These are phyloP conservation scores for Endoconidiophora laricicola DNA, from an alignment of 2,329 filamentous ascomycete species.

Conservation along the genomic window DNA sequence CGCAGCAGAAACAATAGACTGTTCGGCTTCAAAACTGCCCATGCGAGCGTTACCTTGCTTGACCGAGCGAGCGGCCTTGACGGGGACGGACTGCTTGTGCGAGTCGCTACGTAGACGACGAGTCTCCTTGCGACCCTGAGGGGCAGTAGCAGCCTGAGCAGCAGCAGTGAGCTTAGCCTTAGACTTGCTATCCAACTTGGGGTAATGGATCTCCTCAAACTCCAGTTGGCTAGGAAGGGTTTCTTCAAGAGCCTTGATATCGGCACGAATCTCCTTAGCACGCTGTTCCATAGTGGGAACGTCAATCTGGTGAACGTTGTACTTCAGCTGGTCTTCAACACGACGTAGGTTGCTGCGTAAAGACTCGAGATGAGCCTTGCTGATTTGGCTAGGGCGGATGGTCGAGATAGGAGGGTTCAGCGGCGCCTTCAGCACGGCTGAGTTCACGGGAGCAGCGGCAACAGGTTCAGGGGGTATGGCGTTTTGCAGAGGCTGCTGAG, in stretches of 20 bases:
- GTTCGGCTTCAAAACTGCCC: slow-evolving; percentile 7
- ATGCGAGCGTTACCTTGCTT: slow-evolving; percentile 5
- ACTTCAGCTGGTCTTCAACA: slow-evolving; percentile 40
- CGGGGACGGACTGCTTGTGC: slow-evolving; percentile 2
- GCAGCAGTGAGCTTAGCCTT: slow-evolving; percentile 1
- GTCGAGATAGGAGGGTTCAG: slow-evolving; percentile 35
- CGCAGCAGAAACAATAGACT: neutral
- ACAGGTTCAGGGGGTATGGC: neutral
- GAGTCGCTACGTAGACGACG: slow-evolving; percentile 10
- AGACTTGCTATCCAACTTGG: slow-evolving; percentile 19
- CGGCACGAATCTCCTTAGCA: slow-evolving; percentile 25
- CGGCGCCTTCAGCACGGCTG: slow-evolving; percentile 14
- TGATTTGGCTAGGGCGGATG: slow-evolving; percentile 44
- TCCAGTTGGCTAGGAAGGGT: slow-evolving; percentile 28
- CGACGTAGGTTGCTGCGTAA: slow-evolving; percentile 28
- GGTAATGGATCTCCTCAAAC: slow-evolving; percentile 28
- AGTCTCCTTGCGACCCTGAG: slow-evolving; percentile 6
- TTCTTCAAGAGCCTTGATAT: slow-evolving; percentile 34
- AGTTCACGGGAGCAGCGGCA: neutral
- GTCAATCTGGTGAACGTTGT: slow-evolving; percentile 47
- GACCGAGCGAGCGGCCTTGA: neutral
- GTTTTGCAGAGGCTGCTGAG: neutral
- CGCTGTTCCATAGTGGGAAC: slow-evolving; percentile 32
- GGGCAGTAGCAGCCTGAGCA: slow-evolving; percentile 1
- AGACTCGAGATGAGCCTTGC: slow-evolving; percentile 39